Base-by-base conservation (phyloP, 352 stramenopile genomes). In the Phytopythium chamaehyphon region DNA sequence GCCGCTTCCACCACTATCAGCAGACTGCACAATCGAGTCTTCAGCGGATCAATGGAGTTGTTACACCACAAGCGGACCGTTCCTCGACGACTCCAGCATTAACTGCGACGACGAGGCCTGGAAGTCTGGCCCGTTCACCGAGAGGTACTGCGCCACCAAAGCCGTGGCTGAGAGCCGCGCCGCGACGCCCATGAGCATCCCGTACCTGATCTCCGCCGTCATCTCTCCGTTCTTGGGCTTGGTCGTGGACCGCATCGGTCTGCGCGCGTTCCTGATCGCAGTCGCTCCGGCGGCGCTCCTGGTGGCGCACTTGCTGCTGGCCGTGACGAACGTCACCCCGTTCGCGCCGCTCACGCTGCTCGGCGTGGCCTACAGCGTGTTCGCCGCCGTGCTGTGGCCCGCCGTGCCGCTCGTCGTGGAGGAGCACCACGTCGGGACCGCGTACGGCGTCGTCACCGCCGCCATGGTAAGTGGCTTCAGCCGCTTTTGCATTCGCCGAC, bases 371-470 rank as follows among this genome's bases (percentile, higher is more conserved):
- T 98, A 98, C 62, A 94, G 86, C 36, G 76, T 97, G 15, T 98
- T 96, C 67, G 91, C 91, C 2, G 85, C 93, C 8, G 90, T 92
- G 14, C 48, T 98, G 21, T 98, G 92, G 93, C 93, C 93, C 6
- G 95, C 86, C 0, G 85, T 98, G 22, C 85, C 88, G 65, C 80
- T 97, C 38, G 80, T 96, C 40, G 90, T 98, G 10, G 71, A 95
- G 39, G 66, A 83, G 42, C 79, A 90, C 53, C 85, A 90, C 37
- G 82, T 93, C n/a, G 93, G 92, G 38, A 96, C 86, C 37, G 93
- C 90, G 2, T 98, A 97, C 64, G 93, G 93, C 19, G 76, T 94
- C 11, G 93, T 98, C 60, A 97, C 89, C n/a, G 90, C 88, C 15
- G 92, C 97, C 36, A 92, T 91, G 64, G 82, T 90, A 43, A 16